phyloP scores from a whole-genome alignment of 495 filamentous ascomycete genomes.

The Astrothelium macrocarpum region DNA sequence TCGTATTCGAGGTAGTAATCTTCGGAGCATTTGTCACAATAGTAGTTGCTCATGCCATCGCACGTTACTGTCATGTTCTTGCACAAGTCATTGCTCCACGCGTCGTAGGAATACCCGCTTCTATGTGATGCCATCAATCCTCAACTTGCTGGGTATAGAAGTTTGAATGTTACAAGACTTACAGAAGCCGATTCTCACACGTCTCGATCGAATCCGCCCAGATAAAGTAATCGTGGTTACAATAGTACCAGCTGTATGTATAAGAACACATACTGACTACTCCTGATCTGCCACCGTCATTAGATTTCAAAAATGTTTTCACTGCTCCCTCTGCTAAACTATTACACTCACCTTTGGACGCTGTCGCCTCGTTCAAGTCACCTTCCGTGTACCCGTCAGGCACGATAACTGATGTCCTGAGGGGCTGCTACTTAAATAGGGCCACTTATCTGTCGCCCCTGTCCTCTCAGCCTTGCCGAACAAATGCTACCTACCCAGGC shows the following conservation, averaged over 20 bases:
- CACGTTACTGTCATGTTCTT: constrained; percentile 26
- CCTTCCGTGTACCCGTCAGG: background rate
- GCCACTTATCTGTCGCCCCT: background rate
- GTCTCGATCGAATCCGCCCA: constrained; percentile 25
- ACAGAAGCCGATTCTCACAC: constrained; percentile 25
- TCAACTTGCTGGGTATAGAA: background rate
- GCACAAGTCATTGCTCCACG: constrained; percentile 32
- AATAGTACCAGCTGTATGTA: constrained; percentile 31
- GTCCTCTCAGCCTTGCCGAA: background rate
- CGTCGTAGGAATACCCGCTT: constrained; percentile 29
- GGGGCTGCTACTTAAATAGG: no score
- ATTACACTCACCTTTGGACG: no score
- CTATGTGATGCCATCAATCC: background rate
- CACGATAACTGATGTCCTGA: no score
- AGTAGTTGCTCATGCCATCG: background rate
- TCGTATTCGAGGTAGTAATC: background rate
- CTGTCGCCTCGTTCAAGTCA: background rate
- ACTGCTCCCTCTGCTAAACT: background rate
- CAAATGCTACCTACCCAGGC: no score
- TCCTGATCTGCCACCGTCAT: background rate
- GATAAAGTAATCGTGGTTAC: constrained; percentile 32
- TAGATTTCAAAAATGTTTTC: background rate
- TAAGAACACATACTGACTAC: constrained; percentile 24
- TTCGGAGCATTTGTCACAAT: background rate
- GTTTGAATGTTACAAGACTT: background rate